Evolutionary conservation across 148 eudicot genomes (phyloP).

Genomic region (Amaranthus palmeri): DNA sequence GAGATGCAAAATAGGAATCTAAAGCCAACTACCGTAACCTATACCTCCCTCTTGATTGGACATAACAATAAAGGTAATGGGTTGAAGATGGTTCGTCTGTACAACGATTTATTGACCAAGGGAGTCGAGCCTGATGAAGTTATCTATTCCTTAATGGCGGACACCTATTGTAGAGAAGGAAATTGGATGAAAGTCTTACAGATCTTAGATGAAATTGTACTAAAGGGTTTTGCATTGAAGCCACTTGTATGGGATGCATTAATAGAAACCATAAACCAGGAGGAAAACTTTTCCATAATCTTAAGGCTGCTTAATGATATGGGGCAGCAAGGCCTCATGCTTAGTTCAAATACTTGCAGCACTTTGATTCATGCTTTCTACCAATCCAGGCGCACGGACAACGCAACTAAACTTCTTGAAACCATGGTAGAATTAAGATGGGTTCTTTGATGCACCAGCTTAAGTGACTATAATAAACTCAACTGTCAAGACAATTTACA

Average conservation of each 20-base stretch:
- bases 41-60: constrained; percentile 61
- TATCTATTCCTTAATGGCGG: constrained; percentile 43
- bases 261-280: constrained; percentile 28
- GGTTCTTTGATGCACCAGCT: constrained; percentile 39
- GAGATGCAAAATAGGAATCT: constrained; percentile 65
- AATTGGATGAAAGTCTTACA: constrained; percentile 43
- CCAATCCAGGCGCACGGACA: constrained; percentile 38
- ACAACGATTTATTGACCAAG: constrained; percentile 54
- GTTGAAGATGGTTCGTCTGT: constrained; percentile 54
- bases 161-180: constrained; percentile 43
- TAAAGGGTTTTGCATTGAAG: constrained; percentile 41
- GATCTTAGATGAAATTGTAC: constrained; percentile 45
- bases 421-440: constrained; percentile 45
- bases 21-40: constrained; percentile 53
- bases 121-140: constrained; percentile 65
- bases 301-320: constrained; percentile 43
- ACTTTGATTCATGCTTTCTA: constrained; percentile 36
- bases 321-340: constrained; percentile 53
- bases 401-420: constrained; percentile 39
- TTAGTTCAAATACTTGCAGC: constrained; percentile 45
- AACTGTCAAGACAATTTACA: constrained; percentile 16
- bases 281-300: constrained; percentile 37
- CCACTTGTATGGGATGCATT: constrained; percentile 35
- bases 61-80: constrained; percentile 42
- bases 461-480: constrained; percentile 31